Evolutionary conservation across 257 asterid genomes (phyloP).

Genomic region (Galeopsis tetrahit): DNA sequence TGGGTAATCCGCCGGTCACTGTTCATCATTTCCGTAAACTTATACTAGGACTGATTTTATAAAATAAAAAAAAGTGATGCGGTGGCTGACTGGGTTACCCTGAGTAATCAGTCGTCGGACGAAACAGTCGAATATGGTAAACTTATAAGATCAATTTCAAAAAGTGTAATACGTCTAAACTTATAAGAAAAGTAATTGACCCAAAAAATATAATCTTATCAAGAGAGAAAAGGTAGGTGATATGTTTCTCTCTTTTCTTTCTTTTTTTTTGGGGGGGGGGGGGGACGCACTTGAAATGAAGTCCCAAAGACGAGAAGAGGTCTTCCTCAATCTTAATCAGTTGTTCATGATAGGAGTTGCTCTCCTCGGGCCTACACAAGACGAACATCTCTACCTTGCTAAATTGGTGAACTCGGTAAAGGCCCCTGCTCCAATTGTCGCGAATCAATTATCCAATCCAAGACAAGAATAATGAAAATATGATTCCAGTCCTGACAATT

Average conservation of each 20-base stretch:
- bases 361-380: slow-evolving; percentile 87
- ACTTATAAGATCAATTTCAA: no score
- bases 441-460: slow-evolving; percentile 28
- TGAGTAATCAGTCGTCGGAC: no score
- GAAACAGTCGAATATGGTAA: no score
- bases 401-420: slow-evolving; percentile 95
- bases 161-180: no score
- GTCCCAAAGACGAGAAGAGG: slow-evolving; percentile 84
- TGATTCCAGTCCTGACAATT: no score
- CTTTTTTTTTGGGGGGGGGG: neutral
- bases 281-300: slow-evolving; percentile 77
- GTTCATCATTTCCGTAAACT: no score
- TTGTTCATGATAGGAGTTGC: slow-evolving; percentile 73
- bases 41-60: no score
- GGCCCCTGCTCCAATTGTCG: slow-evolving; percentile 67
- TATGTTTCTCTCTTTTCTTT: neutral
- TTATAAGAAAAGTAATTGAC: no score
- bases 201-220: neutral
- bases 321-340: slow-evolving; percentile 80
- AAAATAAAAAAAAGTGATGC: no score
- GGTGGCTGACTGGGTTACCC: no score
- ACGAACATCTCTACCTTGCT: slow-evolving; percentile 99
- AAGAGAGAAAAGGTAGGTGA: neutral
- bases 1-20: no score
- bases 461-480: neutral